Percentiles rank a stretch among this genome's conserved stretches.
Evolutionary conservation across 148 eudicot species (phyloP).

Genomic region (Cornus controversa): DNA sequence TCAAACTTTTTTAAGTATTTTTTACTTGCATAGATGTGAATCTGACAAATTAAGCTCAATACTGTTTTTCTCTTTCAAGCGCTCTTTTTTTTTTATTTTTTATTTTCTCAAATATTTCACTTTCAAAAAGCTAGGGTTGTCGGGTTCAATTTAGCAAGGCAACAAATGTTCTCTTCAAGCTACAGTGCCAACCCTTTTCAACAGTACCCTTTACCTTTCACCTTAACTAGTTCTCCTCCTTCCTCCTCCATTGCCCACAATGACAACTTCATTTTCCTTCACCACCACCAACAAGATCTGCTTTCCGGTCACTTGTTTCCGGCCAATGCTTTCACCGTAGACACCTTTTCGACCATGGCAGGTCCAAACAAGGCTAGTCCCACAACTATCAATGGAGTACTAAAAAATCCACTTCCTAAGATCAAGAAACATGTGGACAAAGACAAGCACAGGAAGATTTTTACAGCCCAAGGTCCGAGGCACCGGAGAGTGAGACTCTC

Average conservation of each 20-base stretch:
- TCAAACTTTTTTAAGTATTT: too few species aligned
- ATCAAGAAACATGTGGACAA: conserved; percentile 12
- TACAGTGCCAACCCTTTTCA: background rate
- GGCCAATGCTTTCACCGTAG: background rate
- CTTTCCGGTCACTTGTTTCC: background rate
- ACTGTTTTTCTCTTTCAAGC: too few species aligned
- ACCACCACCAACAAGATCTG: conserved; percentile 6
- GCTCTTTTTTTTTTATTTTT: too few species aligned
- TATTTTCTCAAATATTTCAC: too few species aligned
- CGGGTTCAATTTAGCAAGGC: background rate
- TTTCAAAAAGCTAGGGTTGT: background rate
- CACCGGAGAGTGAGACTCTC: conserved; percentile 51
- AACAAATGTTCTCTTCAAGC: conserved; percentile 14
- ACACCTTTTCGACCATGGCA: background rate
- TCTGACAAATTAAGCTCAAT: too few species aligned
- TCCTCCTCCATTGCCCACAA: background rate
- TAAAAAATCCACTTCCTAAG: background rate
- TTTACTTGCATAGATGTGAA: too few species aligned
- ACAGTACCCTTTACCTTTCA: background rate
- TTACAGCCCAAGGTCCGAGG: conserved; percentile 43
- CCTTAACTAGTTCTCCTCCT: background rate
- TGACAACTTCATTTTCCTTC: background rate
- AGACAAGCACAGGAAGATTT: conserved; percentile 48
- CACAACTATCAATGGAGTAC: too few species aligned
- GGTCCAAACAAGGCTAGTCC: background rate